phyloP scores from a whole-genome alignment of 2,329 filamentous ascomycete species.

The Aureobasidium sp. region DNA sequence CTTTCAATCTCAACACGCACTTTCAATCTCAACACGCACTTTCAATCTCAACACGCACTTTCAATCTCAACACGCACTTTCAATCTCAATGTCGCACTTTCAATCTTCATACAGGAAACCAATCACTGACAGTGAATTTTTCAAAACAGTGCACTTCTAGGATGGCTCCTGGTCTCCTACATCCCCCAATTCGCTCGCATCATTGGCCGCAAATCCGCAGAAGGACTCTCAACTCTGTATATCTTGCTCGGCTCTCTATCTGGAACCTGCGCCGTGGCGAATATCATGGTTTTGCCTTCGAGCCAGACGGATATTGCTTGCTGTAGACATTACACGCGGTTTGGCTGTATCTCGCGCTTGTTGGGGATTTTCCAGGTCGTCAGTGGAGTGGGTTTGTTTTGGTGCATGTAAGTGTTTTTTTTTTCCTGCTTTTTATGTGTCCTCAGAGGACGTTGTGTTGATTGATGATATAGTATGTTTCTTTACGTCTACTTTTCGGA shows the following conservation, averaged over 20 bases:
- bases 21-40: too few species aligned
- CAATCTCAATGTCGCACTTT: too few species aligned
- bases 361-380: conserved; percentile 85
- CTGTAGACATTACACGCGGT: conserved; percentile 69
- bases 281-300: conserved; percentile 74
- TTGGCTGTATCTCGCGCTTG: conserved; percentile 74
- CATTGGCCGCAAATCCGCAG: conserved; percentile 72
- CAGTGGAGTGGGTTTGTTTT: conserved; percentile 82
- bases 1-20: too few species aligned
- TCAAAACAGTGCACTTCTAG: conserved; percentile 56
- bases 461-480: conserved; percentile 54
- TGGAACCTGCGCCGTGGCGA: conserved; percentile 77
- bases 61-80: too few species aligned
- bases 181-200: conserved; percentile 88
- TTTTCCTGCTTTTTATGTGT: too few species aligned
- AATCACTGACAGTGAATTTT: conserved; percentile 11
- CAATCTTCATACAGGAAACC: too few species aligned
- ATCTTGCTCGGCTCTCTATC: conserved; percentile 83
- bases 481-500: conserved; percentile 59
- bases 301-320: conserved; percentile 75
- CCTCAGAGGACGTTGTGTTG: background rate
- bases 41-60: too few species aligned
- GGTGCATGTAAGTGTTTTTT: conserved; percentile 61
- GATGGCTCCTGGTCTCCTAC: conserved; percentile 85
- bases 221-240: conserved; percentile 89